These are phyloP conservation scores for Aureobasidium sp. DNA, from an alignment of 2,329 filamentous ascomycete genomes.

Conservation along the genomic window DNA sequence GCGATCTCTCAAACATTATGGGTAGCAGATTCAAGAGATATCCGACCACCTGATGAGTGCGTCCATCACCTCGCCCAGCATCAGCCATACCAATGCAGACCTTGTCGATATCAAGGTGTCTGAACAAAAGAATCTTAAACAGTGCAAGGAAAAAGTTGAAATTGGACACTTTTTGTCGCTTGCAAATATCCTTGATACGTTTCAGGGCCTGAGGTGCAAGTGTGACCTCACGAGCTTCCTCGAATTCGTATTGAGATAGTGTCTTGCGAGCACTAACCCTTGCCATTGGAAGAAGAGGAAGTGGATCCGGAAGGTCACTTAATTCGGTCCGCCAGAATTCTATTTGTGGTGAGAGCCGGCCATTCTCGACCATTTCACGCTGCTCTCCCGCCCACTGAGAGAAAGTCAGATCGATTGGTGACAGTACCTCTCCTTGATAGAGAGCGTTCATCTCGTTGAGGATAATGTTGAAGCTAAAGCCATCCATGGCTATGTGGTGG, in stretches of 20 bases:
- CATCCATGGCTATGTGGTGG: slow-evolving; percentile 33
- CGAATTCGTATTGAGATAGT: slow-evolving; percentile 15
- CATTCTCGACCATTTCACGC: neutral
- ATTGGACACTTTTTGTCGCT: slow-evolving; percentile 19
- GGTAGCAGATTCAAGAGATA: slow-evolving; percentile 37
- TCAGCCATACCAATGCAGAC: slow-evolving; percentile 39
- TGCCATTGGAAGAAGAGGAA: neutral
- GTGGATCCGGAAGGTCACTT: neutral
- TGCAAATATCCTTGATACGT: neutral
- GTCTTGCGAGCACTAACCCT: neutral
- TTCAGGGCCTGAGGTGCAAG: slow-evolving; percentile 19
- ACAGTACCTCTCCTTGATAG: slow-evolving; percentile 15
- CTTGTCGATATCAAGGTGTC: slow-evolving; percentile 26
- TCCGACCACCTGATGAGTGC: slow-evolving; percentile 29
- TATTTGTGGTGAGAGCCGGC: neutral
- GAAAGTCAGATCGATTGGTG: neutral
- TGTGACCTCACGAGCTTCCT: neutral
- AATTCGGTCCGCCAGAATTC: neutral
- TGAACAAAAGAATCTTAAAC: slow-evolving; percentile 28
- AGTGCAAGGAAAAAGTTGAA: slow-evolving; percentile 34
- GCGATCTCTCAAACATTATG: slow-evolving; percentile 25
- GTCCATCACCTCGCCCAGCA: slow-evolving; percentile 29
- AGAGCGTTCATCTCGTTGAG: slow-evolving; percentile 22
- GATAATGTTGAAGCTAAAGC: slow-evolving; percentile 24
- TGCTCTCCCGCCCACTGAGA: neutral